Base-by-base conservation (phyloP, 2,329 filamentous ascomycete species). In the Microthyrium microscopicum region DNA sequence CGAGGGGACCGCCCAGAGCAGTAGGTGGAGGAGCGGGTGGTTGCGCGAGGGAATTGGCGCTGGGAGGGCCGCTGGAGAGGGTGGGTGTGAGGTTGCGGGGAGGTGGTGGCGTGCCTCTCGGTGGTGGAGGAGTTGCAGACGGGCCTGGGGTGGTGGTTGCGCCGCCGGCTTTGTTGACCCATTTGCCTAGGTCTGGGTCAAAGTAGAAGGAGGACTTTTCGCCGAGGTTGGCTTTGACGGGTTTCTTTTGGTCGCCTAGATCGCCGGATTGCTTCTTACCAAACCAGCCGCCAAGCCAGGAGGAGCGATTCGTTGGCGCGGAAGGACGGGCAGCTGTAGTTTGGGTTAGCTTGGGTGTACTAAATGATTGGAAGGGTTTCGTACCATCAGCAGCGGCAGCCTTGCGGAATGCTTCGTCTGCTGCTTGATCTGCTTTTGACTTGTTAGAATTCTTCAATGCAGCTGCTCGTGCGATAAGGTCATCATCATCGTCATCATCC, bases 121-220 rank as follows among this genome's bases (percentile, higher is more conserved):
- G 85, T 4, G 84, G 85, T 1, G 89, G 85, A 1, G 87, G 80
- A 0, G 84, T 73, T 29, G 61, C 58, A 18, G 61, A 50, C n/a
- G 60, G 55, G 17, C 64, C 51, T 20, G 67, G 61, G 41, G 72
- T 68, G 3, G 68, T 60, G 18, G 66, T 60, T 6, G 78, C 75
- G 9, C 76, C 76, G 8, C 73, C 72, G 52, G 93, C 94, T 63
- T 94, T 94, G 62, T 98, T 95, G 52, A 98, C 67, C 91, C 91
- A 98, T 52, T 89, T 84, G 62, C 92, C 91, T 33, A 93, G 68
- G n/a, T 94, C 81, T 3, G 84, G 79, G 49, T 98, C 89, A 48
- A 89, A 98, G 44, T 87, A 77, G 55, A 98, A 94, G 29, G 75
- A 83, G 53, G 73, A 93, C 49, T 89, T 73, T 54, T 98, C 91